Conservation (phyloP, 2,329 filamentous ascomycete species). For the Sporothrix dimorphospora region DNA sequence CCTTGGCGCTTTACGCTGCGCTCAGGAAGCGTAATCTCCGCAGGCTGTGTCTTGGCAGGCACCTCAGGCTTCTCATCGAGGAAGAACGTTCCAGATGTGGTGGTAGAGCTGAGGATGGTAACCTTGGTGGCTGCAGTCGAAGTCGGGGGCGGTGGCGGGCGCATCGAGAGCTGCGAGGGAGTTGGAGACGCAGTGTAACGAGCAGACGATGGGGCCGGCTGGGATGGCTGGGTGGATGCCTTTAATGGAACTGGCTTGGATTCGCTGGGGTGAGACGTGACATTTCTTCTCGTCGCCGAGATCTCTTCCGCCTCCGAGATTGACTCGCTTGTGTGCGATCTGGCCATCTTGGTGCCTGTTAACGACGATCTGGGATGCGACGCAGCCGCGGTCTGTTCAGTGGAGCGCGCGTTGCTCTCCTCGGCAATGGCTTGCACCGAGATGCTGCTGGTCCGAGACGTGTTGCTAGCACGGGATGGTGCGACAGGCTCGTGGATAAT, state of each 20-base stretch:
- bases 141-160: conserved; percentile 32
- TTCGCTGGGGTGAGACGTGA: neutral
- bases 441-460: conserved; percentile 47
- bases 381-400: neutral
- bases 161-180: neutral
- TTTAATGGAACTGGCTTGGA: neutral
- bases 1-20: conserved; percentile 33
- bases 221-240: neutral
- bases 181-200: conserved; percentile 20
- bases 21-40: conserved; percentile 29
- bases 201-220: neutral
- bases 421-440: conserved; percentile 49
- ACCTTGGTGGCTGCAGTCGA: conserved; percentile 39
- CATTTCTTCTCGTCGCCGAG: neutral
- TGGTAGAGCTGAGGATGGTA: conserved; percentile 41
- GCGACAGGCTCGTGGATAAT: conserved; percentile 45
- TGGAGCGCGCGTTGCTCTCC: conserved; percentile 39
- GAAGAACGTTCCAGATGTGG: conserved; percentile 40
- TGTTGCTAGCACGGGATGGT: conserved; percentile 43
- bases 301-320: conserved; percentile 53
- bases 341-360: conserved; percentile 19
- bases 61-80: conserved; percentile 44
- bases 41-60: conserved; percentile 38
- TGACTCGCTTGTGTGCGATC: conserved; percentile 37
- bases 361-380: conserved; percentile 22